Conservation (phyloP, 495 filamentous ascomycete species). For the Viridothelium virens region DNA sequence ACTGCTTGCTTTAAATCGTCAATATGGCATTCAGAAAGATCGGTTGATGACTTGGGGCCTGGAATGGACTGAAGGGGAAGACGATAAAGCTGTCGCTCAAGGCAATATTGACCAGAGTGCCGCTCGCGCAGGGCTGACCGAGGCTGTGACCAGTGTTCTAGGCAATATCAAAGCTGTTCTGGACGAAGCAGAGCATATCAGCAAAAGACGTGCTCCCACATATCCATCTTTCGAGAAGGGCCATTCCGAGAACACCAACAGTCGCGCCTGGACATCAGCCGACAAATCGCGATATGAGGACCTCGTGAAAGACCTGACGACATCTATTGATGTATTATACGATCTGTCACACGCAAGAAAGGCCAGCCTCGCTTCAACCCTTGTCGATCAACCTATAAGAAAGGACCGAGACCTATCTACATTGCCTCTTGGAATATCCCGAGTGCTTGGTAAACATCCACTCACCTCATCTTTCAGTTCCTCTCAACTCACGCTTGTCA, state of each 20-base stretch:
- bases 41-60: constrained; percentile 80
- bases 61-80: constrained; percentile 60
- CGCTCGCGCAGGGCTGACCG: constrained; percentile 73
- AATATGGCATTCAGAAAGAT: constrained; percentile 61
- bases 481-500: constrained; percentile 24
- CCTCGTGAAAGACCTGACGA: constrained; percentile 68
- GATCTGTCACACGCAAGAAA: constrained; percentile 70
- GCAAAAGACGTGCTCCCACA: constrained; percentile 41
- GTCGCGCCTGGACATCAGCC: constrained; percentile 42
- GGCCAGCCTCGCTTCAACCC: constrained; percentile 14
- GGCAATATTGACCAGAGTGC: constrained; percentile 81
- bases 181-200: constrained; percentile 73
- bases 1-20: constrained; percentile 48
- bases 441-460: constrained; percentile 9
- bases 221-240: constrained; percentile 35
- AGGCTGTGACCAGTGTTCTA: constrained; percentile 83
- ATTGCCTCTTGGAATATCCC: not conserved
- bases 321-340: constrained; percentile 82
- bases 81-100: constrained; percentile 54
- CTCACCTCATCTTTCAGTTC: constrained; percentile 18
- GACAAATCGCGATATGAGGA: constrained; percentile 57
- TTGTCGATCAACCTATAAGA: constrained; percentile 16
- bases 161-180: constrained; percentile 79
- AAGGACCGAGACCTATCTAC: constrained; percentile 20
- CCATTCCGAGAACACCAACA: constrained; percentile 22